Evolutionary conservation across 2,329 filamentous ascomycete genomes (phyloP).

Genomic region (Penicillium sp.): DNA sequence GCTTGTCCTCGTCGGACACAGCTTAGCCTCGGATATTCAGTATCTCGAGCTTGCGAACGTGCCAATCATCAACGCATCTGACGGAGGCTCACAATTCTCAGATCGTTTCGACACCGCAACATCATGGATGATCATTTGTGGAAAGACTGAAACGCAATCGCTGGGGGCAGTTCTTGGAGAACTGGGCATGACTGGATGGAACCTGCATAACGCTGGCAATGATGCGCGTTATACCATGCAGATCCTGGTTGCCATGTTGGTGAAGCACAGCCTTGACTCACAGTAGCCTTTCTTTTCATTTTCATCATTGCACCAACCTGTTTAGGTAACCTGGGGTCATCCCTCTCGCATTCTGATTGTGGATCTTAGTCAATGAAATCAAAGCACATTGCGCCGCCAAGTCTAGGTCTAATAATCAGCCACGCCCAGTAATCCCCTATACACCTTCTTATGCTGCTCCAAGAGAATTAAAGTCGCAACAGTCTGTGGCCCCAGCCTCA

Average conservation of each 20-base stretch:
- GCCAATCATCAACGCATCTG: slow-evolving; percentile 38
- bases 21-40: slow-evolving; percentile 67
- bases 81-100: slow-evolving; percentile 48
- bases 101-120: slow-evolving; percentile 74
- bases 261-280: slow-evolving; percentile 36
- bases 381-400: background rate
- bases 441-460: slow-evolving; percentile 83
- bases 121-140: slow-evolving; percentile 69
- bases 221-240: slow-evolving; percentile 81
- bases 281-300: background rate
- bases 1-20: slow-evolving; percentile 81
- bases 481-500: slow-evolving; percentile 70
- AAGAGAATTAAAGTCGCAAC: slow-evolving; percentile 86
- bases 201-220: slow-evolving; percentile 87
- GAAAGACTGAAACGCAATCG: slow-evolving; percentile 57
- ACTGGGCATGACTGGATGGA: slow-evolving; percentile 65
- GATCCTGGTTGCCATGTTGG: slow-evolving; percentile 64
- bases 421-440: slow-evolving; percentile 47
- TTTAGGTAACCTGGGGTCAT: background rate
- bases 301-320: background rate
- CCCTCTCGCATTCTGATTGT: background rate
- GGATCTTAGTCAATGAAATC: background rate
- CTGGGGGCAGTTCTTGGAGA: slow-evolving; percentile 67
- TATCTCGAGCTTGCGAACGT: slow-evolving; percentile 71
- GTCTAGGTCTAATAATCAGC: background rate